A percentile compares a stretch with the other conserved stretches of the same genome.
Evolutionary conservation across 768 basidiomycete species (phyloP).

Genomic region (Ramaria sp.): DNA sequence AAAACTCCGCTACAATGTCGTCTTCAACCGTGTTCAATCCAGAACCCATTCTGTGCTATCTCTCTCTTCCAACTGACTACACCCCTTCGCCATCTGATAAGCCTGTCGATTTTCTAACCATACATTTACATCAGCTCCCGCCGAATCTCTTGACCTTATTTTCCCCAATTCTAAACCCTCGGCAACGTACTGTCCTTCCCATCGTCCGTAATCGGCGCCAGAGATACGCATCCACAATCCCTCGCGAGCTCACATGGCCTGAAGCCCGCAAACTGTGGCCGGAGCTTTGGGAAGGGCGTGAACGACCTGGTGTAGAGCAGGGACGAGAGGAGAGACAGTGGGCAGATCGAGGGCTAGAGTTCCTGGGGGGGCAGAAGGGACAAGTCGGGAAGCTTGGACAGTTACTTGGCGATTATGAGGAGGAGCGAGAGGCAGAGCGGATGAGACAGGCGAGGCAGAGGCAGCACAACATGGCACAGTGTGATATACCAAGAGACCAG

Average conservation of each 20-base stretch:
- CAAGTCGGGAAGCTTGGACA: conserved; percentile 61
- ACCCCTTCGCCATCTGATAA: conserved; percentile 44
- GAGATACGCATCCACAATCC: conserved; percentile 43
- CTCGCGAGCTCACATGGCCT: conserved; percentile 43
- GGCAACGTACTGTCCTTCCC: conserved; percentile 51
- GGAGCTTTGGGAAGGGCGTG: conserved; percentile 48
- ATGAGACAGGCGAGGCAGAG: conserved; percentile 37
- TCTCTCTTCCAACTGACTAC: conserved; percentile 50
- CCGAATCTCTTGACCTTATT: conserved; percentile 43
- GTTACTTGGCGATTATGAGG: conserved; percentile 63
- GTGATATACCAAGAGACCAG: conserved; percentile 16
- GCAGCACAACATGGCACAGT: conserved; percentile 25
- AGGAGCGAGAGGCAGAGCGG: conserved; percentile 63
- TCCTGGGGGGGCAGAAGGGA: conserved; percentile 38
- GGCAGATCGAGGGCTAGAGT: conserved; percentile 38
- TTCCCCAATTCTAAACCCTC: conserved; percentile 38
- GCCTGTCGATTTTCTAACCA: conserved; percentile 53
- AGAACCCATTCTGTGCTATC: conserved; percentile 30
- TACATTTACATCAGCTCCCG: conserved; percentile 53
- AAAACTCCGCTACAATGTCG: neutral
- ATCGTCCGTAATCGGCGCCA: conserved; percentile 65
- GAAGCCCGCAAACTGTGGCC: conserved; percentile 54
- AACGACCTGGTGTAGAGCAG: conserved; percentile 37
- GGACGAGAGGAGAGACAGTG: conserved; percentile 59
- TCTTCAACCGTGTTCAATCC: conserved; percentile 9